These are phyloP conservation scores for Stachybotrys elegans DNA, from an alignment of 2,329 filamentous ascomycete genomes.

Conservation along the genomic window DNA sequence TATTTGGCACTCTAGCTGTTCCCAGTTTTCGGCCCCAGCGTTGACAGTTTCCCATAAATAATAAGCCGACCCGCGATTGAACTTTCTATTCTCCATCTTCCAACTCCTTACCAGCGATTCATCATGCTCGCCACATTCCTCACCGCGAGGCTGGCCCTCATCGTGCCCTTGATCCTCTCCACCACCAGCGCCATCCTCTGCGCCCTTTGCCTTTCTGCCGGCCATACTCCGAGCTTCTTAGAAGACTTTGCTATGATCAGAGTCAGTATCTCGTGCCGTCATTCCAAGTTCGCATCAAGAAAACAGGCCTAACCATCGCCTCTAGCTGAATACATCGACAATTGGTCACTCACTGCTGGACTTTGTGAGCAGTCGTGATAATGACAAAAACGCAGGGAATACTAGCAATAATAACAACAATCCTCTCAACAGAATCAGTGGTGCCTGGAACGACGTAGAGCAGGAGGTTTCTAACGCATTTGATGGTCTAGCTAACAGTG, in stretches of 20 bases:
- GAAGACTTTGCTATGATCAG: not conserved
- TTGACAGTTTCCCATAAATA: not conserved
- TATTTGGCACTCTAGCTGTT: too few species aligned
- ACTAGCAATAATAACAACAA: not conserved
- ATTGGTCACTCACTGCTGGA: not conserved
- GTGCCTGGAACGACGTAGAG: not conserved
- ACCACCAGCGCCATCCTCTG: constrained; percentile 1
- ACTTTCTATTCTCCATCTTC: not conserved
- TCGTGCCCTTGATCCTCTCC: not conserved
- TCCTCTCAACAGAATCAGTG: not conserved
- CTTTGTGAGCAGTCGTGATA: not conserved
- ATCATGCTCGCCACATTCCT: not conserved
- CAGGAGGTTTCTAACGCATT: not conserved
- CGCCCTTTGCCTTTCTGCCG: not conserved
- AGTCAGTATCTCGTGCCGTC: too few species aligned
- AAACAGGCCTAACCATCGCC: not conserved
- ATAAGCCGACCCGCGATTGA: not conserved
- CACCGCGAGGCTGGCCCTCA: not conserved
- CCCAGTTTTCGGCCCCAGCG: not conserved
- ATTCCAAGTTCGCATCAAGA: not conserved
- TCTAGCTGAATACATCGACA: not conserved
- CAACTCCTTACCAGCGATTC: not conserved
- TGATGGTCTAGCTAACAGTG: not conserved
- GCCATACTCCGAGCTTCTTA: not conserved
- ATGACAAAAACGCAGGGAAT: not conserved